Percentiles rank a stretch among this genome's conserved stretches.
Conservation (phyloP, 2,329 filamentous ascomycete species). For the Truncatella angustata region DNA sequence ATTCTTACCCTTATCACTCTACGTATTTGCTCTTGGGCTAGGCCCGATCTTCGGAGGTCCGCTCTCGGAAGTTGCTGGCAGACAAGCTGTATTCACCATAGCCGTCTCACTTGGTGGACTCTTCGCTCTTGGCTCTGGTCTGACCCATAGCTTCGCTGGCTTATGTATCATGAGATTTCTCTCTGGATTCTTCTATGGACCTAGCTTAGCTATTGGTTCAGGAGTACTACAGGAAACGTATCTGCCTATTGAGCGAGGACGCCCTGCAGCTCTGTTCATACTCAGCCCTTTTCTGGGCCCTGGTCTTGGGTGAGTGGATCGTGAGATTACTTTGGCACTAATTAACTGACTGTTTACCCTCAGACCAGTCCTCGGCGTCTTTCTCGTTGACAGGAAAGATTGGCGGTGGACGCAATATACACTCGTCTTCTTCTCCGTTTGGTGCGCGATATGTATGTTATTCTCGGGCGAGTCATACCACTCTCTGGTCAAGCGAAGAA, state of each 20-base stretch:
- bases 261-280: constrained; percentile 44
- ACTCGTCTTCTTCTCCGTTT: constrained; percentile 42
- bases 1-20: constrained; percentile 58
- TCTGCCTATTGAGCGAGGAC: constrained; percentile 36
- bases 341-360: too few species aligned
- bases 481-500: constrained; percentile 42
- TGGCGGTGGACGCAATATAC: constrained; percentile 57
- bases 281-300: constrained; percentile 53
- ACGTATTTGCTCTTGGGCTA: constrained; percentile 57
- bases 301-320: constrained; percentile 42
- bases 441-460: constrained; percentile 33
- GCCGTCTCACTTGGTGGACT: constrained; percentile 46
- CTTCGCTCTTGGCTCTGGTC: constrained; percentile 55
- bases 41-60: constrained; percentile 61
- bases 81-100: constrained; percentile 49
- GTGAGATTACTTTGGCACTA: too few species aligned
- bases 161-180: constrained; percentile 56
- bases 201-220: constrained; percentile 46
- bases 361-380: constrained; percentile 45
- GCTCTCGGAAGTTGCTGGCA: constrained; percentile 56
- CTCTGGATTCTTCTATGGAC: constrained; percentile 49
- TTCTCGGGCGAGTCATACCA: constrained; percentile 57
- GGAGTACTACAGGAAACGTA: constrained; percentile 52
- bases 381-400: constrained; percentile 40
- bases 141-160: constrained; percentile 47